Percentiles rank a stretch among this genome's conserved stretches.
Conservation (phyloP, 441 rosid species). For the Gossypium laxum region DNA sequence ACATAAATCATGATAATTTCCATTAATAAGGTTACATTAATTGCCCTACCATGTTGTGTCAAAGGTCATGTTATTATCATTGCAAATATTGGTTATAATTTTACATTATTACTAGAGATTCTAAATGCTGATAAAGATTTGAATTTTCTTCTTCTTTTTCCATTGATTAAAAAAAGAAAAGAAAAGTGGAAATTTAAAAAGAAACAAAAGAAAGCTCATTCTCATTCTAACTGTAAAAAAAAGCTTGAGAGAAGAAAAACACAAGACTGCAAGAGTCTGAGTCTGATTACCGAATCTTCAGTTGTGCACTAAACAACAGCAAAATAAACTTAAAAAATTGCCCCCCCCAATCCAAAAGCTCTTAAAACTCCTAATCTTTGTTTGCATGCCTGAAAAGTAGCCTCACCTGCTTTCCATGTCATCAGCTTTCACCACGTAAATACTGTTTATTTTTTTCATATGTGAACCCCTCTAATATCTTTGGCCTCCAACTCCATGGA, state of each 20-base stretch:
- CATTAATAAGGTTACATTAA: constrained; percentile 1
- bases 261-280: neutral
- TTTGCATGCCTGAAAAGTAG: constrained; percentile 31
- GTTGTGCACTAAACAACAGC: constrained; percentile 28
- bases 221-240: constrained; percentile 27
- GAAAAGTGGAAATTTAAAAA: neutral
- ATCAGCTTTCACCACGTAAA: neutral
- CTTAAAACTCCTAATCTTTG: constrained; percentile 18
- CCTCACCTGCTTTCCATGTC: constrained; percentile 27
- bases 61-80: neutral
- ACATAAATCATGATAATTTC: neutral
- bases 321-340: constrained; percentile 25
- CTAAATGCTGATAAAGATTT: neutral
- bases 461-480: constrained; percentile 8
- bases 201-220: constrained; percentile 31
- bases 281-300: constrained; percentile 43
- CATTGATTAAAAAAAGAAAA: constrained; percentile 27
- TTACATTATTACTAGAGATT: neutral
- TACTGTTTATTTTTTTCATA: neutral
- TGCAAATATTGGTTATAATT: neutral
- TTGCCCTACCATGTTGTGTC: constrained; percentile 9
- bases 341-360: constrained; percentile 19
- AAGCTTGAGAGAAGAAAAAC: constrained; percentile 27
- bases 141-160: constrained; percentile 6
- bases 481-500: constrained; percentile 1